These are phyloP conservation scores for Entophlyctis luteolus DNA, from an alignment of 192 early-diverging fungal genomes.

Conservation along the genomic window DNA sequence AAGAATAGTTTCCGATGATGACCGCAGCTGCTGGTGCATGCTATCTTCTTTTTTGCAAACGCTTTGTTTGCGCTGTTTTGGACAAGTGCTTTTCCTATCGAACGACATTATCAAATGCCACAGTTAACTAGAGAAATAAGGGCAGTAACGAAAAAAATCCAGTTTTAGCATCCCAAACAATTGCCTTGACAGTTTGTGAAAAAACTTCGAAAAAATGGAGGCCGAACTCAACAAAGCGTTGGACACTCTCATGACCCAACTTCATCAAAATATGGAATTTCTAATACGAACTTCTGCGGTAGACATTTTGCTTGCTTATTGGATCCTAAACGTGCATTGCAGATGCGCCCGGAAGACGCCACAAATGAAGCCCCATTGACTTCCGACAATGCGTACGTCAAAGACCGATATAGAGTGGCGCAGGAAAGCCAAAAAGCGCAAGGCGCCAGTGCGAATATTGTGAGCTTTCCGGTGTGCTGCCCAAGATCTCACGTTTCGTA, in stretches of 20 bases:
- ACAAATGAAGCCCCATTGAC: neutral
- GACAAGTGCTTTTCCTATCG: too few species aligned
- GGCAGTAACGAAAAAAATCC: too few species aligned
- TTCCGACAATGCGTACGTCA: constrained; percentile 1
- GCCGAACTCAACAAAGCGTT: constrained; percentile 4
- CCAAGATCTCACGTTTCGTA: neutral
- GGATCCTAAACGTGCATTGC: neutral
- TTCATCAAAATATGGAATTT: constrained; percentile 9
- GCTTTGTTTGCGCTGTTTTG: too few species aligned
- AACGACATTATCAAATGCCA: too few species aligned
- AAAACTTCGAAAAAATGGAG: constrained; percentile 5
- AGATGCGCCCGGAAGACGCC: neutral
- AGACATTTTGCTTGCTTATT: neutral
- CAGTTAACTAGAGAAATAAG: too few species aligned
- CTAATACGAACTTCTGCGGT: neutral
- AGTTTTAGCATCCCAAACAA: too few species aligned
- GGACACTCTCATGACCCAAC: neutral
- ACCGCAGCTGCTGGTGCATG: too few species aligned
- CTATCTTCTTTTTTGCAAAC: too few species aligned
- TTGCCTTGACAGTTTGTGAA: too few species aligned
- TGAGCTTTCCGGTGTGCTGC: neutral
- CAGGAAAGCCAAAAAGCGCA: constrained; percentile 37
- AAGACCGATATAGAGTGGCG: constrained; percentile 34
- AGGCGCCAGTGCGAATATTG: constrained; percentile 38
- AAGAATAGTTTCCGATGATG: too few species aligned